Base-by-base conservation (phyloP, 192 early-diverging fungal species). In the Backusella circina region DNA sequence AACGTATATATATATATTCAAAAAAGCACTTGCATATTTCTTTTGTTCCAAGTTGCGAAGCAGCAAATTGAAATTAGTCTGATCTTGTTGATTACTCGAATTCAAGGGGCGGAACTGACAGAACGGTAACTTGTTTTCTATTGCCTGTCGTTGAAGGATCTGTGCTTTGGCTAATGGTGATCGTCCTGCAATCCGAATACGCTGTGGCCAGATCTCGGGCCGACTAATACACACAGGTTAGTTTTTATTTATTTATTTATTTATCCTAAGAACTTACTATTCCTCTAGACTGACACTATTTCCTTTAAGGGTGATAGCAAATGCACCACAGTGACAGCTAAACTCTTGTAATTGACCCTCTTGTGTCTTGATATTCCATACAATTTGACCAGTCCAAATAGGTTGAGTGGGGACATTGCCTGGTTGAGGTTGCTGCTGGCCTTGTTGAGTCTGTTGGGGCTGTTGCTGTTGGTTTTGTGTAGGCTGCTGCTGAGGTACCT, bases 341-440 rank as follows among this genome's bases (percentile, higher is more conserved):
- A 77, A 83, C 66, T 83, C 82, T 57, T 76, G 66, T 16, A 71
- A 41, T n/a, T 71, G 44, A 12, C 76, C 76, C n/a, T 77, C 74
- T 10, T 75, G 72, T 4, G 73, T 67, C 65, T 83, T 83, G 39
- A 83, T 74, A 44, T 75, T 71, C 82, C 82, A 83, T 5, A 79
- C 82, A 77, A 83, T 83, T 36, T 79, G 75, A 3, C 82, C 82
- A 8, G 71, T 74, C 82, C 82, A 83, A 2, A 83, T 74, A 3
- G 78, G 75, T 35, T 66, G 75, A 10, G 70, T 65, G 2, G 73
- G 68, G 0, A 67, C 68, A 13, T 51, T 65, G 30, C 47, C 61
- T 41, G 65, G 67, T 73, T 67, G 65, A n/a, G 36, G n/a, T 32
- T 61, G 71, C 26, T 51, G 68, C 10, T 57, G 70, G 23, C 70